Base-by-base conservation (phyloP, 768 basidiomycete species). In the Mycena chlorophos region DNA sequence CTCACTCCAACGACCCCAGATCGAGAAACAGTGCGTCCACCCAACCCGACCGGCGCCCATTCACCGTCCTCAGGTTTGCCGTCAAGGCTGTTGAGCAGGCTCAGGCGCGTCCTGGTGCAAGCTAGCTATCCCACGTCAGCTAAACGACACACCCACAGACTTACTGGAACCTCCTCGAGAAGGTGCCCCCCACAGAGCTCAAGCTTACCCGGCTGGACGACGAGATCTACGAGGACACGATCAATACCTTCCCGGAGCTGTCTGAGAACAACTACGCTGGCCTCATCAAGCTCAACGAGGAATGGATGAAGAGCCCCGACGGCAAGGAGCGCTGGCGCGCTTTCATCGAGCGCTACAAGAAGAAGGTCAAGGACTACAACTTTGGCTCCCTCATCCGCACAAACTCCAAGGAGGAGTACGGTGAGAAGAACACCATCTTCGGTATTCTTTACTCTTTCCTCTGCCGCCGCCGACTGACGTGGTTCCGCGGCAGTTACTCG, bases 1-100 rank as follows among this genome's bases (percentile, higher is more conserved):
- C 46, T 51, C 26, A 42, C 37, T 56, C 31, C 42, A 43, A 47
- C 30, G 58, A 26, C 49, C 8, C 49, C n/a, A 94, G 91, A 96
- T 99, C 58, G 96, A 98, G 77, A 95, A 94, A 81, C 94, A 97
- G 88, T 94, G 68, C 71, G 89, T 79, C 20, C 61, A 16, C 30
- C 17, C 4, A 49, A 16, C 19, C 23, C 51, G 30, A 13, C 22
- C n/a, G 42, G 12, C 19, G 13, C 25, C 3, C 28, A 19, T 29
- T n/a, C 20, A 23, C 30, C 26, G 30, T 49, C 16, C 10, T 22
- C 26, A 89, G 88, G 66, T 94, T 94, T 68, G 92, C 92, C 23
- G 96, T 99, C 53, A 92, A 88, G 70, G 92, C 94, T 13, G 94
- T 98, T 49, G 95, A 99, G 69, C 94, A 98, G 62, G 92, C 95